Evolutionary conservation across 225 moss, liverwort and hornwort species (phyloP).

Genomic region (Neckera pumila): DNA sequence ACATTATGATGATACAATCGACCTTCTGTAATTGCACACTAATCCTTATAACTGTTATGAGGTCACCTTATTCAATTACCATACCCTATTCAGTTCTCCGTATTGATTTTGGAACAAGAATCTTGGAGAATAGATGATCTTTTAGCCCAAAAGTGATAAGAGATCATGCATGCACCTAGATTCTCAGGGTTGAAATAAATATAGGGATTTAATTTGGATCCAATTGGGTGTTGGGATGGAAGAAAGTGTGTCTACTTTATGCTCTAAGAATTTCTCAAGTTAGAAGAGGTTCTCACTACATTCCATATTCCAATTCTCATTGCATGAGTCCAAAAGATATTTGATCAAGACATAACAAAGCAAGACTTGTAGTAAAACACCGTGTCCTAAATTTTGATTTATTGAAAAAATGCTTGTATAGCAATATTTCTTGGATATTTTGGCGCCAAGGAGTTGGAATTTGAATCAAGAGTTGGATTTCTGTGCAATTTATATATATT

Average conservation of each 20-base stretch:
- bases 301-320: neutral
- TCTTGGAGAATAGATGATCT: neutral
- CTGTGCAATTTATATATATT: neutral
- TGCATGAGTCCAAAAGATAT: neutral
- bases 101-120: neutral
- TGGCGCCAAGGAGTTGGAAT: rapidly evolving
- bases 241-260: neutral
- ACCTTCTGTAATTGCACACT: neutral
- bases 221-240: neutral
- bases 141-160: neutral
- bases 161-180: rapidly evolving
- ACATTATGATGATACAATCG: too few species aligned
- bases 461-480: neutral
- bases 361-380: too few species aligned
- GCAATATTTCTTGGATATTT: neutral
- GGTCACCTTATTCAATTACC: neutral
- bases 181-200: neutral
- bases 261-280: too few species aligned
- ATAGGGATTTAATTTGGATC: neutral
- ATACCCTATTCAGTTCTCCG: neutral
- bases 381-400: too few species aligned
- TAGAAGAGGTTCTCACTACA: neutral
- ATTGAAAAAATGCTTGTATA: neutral
- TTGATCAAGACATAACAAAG: neutral
- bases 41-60: neutral